phyloP scores from a whole-genome alignment of 1,284 basidiomycete species.

The Microbotryomycetes sp. region DNA sequence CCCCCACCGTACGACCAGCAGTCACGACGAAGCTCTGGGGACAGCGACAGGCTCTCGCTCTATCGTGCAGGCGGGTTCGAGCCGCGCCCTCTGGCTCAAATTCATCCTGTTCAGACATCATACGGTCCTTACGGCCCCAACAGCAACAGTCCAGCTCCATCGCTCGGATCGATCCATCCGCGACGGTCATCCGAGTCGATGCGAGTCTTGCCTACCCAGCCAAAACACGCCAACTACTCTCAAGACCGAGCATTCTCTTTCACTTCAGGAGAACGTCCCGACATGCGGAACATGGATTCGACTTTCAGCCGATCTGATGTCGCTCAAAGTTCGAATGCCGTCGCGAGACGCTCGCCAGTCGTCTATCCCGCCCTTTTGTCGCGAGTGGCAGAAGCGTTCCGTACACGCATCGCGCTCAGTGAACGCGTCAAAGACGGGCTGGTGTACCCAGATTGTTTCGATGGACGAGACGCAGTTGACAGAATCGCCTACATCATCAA shows the following conservation, averaged over 20 bases:
- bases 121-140: slow-evolving; percentile 11
- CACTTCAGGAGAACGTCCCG: slow-evolving; percentile 28
- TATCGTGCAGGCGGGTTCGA: slow-evolving; percentile 5
- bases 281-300: slow-evolving; percentile 8
- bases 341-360: slow-evolving; percentile 13
- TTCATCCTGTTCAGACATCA: slow-evolving; percentile 17
- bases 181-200: slow-evolving; percentile 34
- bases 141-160: slow-evolving; percentile 2
- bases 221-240: slow-evolving; percentile 8
- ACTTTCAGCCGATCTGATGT: slow-evolving; percentile 5
- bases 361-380: slow-evolving; percentile 92
- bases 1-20: too few relatives aligned
- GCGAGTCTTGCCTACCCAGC: slow-evolving; percentile 27
- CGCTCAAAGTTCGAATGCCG: slow-evolving; percentile 1
- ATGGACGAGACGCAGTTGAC: slow-evolving; percentile 93
- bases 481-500: slow-evolving; percentile 96
- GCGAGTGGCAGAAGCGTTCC: slow-evolving; percentile 88
- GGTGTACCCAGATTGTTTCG: slow-evolving; percentile 92
- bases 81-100: slow-evolving; percentile 3
- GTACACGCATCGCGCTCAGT: slow-evolving; percentile 63
- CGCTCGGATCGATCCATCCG: slow-evolving; percentile 6
- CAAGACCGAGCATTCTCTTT: slow-evolving; percentile 32
- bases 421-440: slow-evolving; percentile 91
- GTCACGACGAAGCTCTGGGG: slow-evolving; percentile 24
- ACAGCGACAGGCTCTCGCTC: slow-evolving; percentile 21